phyloP scores from a whole-genome alignment of 495 filamentous ascomycete genomes.

The Aspergillus homomorphus region DNA sequence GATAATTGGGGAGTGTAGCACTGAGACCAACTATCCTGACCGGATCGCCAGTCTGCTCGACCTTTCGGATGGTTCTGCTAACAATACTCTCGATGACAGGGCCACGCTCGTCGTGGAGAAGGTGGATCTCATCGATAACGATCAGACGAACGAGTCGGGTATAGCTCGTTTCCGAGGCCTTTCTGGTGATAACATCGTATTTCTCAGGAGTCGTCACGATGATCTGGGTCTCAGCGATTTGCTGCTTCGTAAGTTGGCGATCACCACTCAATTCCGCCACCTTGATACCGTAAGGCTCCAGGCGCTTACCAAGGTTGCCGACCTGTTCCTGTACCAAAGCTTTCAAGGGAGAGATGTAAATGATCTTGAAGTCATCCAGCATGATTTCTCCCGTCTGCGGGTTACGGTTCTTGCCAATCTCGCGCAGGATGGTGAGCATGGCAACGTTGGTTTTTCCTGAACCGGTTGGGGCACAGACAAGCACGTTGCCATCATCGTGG shows the following conservation, averaged over 20 bases:
- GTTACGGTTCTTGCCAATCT: slow-evolving; percentile 94
- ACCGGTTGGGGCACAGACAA: slow-evolving; percentile 94
- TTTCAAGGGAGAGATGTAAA: slow-evolving; percentile 92
- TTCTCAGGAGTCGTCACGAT: slow-evolving; percentile 99
- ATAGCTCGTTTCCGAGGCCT: slow-evolving; percentile 95
- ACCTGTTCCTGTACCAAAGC: slow-evolving; percentile 96
- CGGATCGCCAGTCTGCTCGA: slow-evolving; percentile 87
- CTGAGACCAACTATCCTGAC: slow-evolving; percentile 90
- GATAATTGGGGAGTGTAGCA: slow-evolving; percentile 94
- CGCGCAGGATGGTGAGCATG: slow-evolving; percentile 92
- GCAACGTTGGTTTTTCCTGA: slow-evolving; percentile 99
- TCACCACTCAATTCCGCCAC: slow-evolving; percentile 95
- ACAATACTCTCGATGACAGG: slow-evolving; percentile 97
- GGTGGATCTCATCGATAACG: slow-evolving; percentile 96
- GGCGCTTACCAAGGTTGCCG: slow-evolving; percentile 88
- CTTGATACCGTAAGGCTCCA: slow-evolving; percentile 86
- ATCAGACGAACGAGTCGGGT: slow-evolving; percentile 93
- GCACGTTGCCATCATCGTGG: slow-evolving; percentile 92
- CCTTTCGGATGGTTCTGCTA: slow-evolving; percentile 85
- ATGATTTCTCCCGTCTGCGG: slow-evolving; percentile 83
- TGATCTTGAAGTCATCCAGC: slow-evolving; percentile 94
- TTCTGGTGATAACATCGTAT: slow-evolving; percentile 98
- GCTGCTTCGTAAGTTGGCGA: slow-evolving; percentile 96
- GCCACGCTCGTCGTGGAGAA: slow-evolving; percentile 95
- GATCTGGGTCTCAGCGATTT: slow-evolving; percentile 95